A percentile compares a stretch with the other conserved stretches of the same genome.
Evolutionary conservation across 2,329 filamentous ascomycete species (phyloP).

Genomic region (Phaeosphaeria sp.): DNA sequence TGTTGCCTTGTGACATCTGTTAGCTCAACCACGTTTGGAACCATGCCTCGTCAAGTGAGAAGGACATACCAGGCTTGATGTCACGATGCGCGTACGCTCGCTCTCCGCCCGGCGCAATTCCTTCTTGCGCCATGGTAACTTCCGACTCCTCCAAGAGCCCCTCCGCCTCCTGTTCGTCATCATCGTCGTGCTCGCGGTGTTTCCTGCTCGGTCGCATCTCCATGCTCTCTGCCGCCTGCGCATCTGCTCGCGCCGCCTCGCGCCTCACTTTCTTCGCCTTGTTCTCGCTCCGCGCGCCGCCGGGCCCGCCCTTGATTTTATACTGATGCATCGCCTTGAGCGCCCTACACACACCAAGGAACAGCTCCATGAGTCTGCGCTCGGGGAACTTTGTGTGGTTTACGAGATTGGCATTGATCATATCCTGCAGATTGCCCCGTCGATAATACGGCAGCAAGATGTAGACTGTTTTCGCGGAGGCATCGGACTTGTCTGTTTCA

Average conservation of each 20-base stretch:
- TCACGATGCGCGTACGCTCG: conserved; percentile 92
- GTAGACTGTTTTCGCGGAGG: conserved; percentile 89
- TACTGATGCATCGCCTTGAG: conserved; percentile 93
- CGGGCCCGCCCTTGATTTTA: conserved; percentile 64
- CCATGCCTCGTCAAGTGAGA: not conserved
- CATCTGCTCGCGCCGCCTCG: conserved; percentile 63
- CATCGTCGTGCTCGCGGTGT: conserved; percentile 59
- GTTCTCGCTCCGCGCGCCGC: conserved; percentile 56
- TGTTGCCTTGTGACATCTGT: conserved; percentile 70
- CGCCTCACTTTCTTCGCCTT: conserved; percentile 63
- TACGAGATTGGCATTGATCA: conserved; percentile 98
- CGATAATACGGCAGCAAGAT: conserved; percentile 95
- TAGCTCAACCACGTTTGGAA: conserved; percentile 7
- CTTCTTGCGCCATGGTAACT: conserved; percentile 70
- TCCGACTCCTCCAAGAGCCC: conserved; percentile 85
- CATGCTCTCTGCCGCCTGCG: conserved; percentile 51
- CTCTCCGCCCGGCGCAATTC: conserved; percentile 70
- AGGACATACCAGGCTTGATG: conserved; percentile 84
- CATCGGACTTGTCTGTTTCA: conserved; percentile 71
- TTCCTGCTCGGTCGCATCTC: conserved; percentile 52
- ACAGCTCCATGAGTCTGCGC: conserved; percentile 83
- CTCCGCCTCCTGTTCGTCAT: conserved; percentile 77
- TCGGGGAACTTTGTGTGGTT: conserved; percentile 93
- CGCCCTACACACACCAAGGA: conserved; percentile 89
- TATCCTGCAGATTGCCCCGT: conserved; percentile 93